phyloP scores from a whole-genome alignment of 2,329 filamentous ascomycete genomes.

The Plenodomus biglobosus region DNA sequence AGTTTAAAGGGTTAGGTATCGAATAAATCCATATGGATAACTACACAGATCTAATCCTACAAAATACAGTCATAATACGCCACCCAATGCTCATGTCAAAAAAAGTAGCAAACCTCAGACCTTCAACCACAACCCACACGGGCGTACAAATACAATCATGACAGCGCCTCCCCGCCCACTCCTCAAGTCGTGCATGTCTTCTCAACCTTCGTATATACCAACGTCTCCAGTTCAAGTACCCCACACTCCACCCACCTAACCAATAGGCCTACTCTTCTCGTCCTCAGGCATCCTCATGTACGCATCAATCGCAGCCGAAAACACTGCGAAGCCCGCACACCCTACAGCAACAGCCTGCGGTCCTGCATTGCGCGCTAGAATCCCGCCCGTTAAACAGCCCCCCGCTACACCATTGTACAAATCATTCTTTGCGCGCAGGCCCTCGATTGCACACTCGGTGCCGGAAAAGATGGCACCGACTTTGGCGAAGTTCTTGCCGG shows the following conservation, averaged over 20 bases:
- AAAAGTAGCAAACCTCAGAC: too few relatives aligned
- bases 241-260: constrained; percentile 12
- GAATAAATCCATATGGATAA: too few relatives aligned
- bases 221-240: too few relatives aligned
- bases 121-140: too few relatives aligned
- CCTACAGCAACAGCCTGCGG: constrained; percentile 86
- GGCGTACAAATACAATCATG: too few relatives aligned
- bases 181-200: too few relatives aligned
- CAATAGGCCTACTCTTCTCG: constrained; percentile 45
- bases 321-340: constrained; percentile 91
- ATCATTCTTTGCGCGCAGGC: constrained; percentile 89
- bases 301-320: constrained; percentile 86
- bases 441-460: constrained; percentile 95
- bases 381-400: constrained; percentile 88
- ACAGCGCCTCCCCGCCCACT: too few relatives aligned
- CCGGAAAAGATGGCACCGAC: constrained; percentile 89
- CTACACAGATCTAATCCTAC: too few relatives aligned
- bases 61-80: too few relatives aligned
- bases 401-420: constrained; percentile 82
- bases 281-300: constrained; percentile 65
- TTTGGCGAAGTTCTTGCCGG: constrained; percentile 90
- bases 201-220: too few relatives aligned
- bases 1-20: too few relatives aligned
- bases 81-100: too few relatives aligned
- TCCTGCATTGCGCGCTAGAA: constrained; percentile 81